Conservation (phyloP, 305 asterid species). For the Rubia balearica region DNA sequence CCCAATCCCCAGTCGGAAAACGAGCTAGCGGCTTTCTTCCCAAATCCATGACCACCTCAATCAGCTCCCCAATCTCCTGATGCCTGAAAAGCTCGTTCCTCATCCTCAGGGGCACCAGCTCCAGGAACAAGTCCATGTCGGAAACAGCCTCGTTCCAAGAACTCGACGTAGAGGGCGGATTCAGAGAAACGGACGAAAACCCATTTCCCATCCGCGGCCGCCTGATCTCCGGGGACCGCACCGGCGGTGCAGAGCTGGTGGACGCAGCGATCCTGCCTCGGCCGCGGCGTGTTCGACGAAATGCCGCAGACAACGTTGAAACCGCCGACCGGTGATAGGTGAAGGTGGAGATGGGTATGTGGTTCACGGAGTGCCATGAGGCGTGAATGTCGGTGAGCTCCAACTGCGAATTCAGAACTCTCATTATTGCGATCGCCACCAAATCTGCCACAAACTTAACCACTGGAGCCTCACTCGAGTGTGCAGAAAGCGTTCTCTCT, state of each 20-base stretch:
- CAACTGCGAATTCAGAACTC: slow-evolving; percentile 55
- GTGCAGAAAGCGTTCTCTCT: not conserved
- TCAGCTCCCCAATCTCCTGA: slow-evolving; percentile 53
- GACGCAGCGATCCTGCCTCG: slow-evolving; percentile 46
- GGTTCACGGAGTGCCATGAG: slow-evolving; percentile 57
- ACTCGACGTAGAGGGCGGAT: slow-evolving; percentile 43
- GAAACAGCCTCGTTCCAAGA: slow-evolving; percentile 51
- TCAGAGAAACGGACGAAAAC: slow-evolving; percentile 37
- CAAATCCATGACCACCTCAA: slow-evolving; percentile 98
- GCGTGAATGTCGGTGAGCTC: slow-evolving; percentile 62
- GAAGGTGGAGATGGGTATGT: slow-evolving; percentile 52
- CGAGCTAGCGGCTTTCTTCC: slow-evolving; percentile 95
- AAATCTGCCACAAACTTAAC: too few species aligned
- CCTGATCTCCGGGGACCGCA: slow-evolving; percentile 57
- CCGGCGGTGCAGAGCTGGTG: slow-evolving; percentile 29
- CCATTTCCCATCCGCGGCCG: slow-evolving; percentile 65
- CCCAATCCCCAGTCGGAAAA: slow-evolving; percentile 89
- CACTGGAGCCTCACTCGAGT: not conserved
- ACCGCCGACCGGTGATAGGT: slow-evolving; percentile 30
- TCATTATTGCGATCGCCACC: slow-evolving; percentile 32
- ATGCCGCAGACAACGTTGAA: slow-evolving; percentile 44
- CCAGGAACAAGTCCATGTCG: slow-evolving; percentile 84
- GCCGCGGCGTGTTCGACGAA: slow-evolving; percentile 63
- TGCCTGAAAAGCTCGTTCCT: slow-evolving; percentile 57
- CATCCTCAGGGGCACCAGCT: slow-evolving; percentile 72